Evolutionary conservation across 2,329 filamentous ascomycete species (phyloP).

Genomic region (Aspergillus luchuensis): DNA sequence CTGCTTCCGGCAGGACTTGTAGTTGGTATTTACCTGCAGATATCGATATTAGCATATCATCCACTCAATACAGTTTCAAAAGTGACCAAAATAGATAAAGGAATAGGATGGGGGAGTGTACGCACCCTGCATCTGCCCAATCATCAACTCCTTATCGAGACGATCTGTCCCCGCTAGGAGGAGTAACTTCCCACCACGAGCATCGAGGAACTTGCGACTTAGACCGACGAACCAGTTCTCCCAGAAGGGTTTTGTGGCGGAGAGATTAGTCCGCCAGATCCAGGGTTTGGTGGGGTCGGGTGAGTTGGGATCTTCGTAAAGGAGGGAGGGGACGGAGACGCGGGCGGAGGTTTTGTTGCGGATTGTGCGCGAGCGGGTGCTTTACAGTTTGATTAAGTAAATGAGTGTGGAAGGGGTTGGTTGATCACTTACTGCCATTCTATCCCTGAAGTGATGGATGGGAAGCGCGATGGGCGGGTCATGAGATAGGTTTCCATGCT

Average conservation of each 20-base stretch:
- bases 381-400: constrained; percentile 22
- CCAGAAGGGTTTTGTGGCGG: constrained; percentile 86
- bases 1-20: constrained; percentile 90
- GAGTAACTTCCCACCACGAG: constrained; percentile 79
- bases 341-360: constrained; percentile 81
- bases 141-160: constrained; percentile 87
- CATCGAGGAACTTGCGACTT: constrained; percentile 82
- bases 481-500: constrained; percentile 93
- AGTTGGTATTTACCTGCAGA: constrained; percentile 81
- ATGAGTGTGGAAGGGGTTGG: background rate
- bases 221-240: constrained; percentile 89
- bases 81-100: background rate
- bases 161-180: constrained; percentile 87
- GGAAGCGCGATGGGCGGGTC: constrained; percentile 75
- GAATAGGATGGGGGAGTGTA: background rate
- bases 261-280: constrained; percentile 85
- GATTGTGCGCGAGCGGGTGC: constrained; percentile 79
- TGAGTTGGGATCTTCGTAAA: constrained; percentile 53
- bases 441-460: constrained; percentile 75
- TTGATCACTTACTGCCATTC: constrained; percentile 72
- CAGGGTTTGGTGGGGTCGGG: constrained; percentile 56
- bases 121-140: constrained; percentile 93
- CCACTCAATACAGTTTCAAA: background rate
- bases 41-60: background rate
- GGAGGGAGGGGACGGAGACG: constrained; percentile 79